Evolutionary conservation across 139 green algal genomes (phyloP), one percentile per base, ranked within the genome.

Genomic region (Desmodesmus armatus): DNA sequence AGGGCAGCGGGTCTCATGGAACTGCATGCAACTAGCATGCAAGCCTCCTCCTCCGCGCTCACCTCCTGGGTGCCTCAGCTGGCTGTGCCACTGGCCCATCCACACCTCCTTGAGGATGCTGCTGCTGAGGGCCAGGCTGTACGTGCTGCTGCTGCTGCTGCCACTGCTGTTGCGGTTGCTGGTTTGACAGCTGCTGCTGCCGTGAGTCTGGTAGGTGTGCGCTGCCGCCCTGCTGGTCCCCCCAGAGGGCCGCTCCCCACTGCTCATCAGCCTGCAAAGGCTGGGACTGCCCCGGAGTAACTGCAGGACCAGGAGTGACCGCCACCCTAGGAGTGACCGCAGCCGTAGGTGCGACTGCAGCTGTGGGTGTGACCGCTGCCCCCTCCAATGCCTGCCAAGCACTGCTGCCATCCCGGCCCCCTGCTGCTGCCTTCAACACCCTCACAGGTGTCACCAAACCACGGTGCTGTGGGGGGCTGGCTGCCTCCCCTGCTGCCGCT

Each of bases 1-100:
- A 19, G 15, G 53, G 67, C 67, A 53, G 67, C 55, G n/a, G 55
- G 27, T 13, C 15, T 53, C 5, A 5, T 72, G n/a, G n/a, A n/a
- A n/a, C n/a, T n/a, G n/a, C n/a, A n/a, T n/a, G n/a, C n/a, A n/a
- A n/a, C n/a, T n/a, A n/a, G n/a, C n/a, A n/a, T n/a, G n/a, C n/a
- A n/a, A n/a, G n/a, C n/a, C n/a, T n/a, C n/a, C n/a, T n/a, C n/a
- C n/a, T n/a, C n/a, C n/a, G n/a, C n/a, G n/a, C n/a, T n/a, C n/a
- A n/a, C n/a, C n/a, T n/a, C n/a, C n/a, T n/a, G n/a, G 63, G n/a
- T 72, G 63, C 41, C 15, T 9, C 70, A 63, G 70, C 41, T 65
- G 71, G 27, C 41, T 25, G 71, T 65, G 44, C 27, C 29, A 43
- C 27, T 31, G 71, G 43, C 13, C 27, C 9, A 7, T 21, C 58